These are phyloP conservation scores for Astrephomene gubernaculifera DNA, from an alignment of 139 green algal genomes.

Conservation along the genomic window DNA sequence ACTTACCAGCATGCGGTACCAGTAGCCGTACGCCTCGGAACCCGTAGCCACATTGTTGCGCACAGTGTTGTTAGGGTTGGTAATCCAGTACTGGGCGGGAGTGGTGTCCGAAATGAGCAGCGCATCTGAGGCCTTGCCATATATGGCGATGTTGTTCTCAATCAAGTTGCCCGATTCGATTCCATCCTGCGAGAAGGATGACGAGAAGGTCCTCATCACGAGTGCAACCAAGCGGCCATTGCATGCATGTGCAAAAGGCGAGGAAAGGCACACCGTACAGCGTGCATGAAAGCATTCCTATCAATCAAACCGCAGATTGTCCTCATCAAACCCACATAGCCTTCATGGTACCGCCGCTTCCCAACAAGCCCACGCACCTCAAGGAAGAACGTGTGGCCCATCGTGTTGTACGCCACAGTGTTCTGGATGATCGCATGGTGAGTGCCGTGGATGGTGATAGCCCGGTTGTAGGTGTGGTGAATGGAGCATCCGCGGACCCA, in stretches of 20 bases:
- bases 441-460: constrained; percentile 73
- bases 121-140: constrained; percentile 59
- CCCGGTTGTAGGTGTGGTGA: constrained; percentile 76
- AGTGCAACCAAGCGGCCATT: too few species aligned
- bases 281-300: too few species aligned
- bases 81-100: constrained; percentile 88
- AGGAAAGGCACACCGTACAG: too few species aligned
- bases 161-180: constrained; percentile 58
- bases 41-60: constrained; percentile 45
- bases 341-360: too few species aligned
- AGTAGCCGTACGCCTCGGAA: constrained; percentile 65
- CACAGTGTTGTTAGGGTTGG: constrained; percentile 80
- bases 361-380: constrained; percentile 39
- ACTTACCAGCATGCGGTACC: constrained; percentile 51
- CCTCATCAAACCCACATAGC: too few species aligned
- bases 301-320: too few species aligned
- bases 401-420: constrained; percentile 75
- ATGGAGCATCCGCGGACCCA: constrained; percentile 68
- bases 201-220: too few species aligned
- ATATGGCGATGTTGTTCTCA: constrained; percentile 76
- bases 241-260: too few species aligned
- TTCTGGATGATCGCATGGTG: constrained; percentile 48
- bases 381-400: constrained; percentile 77
- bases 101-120: constrained; percentile 81
- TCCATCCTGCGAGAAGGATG: constrained; percentile 37